Evolutionary conservation across 331 rosid genomes (phyloP).

Genomic region (Dryas integrifolia): DNA sequence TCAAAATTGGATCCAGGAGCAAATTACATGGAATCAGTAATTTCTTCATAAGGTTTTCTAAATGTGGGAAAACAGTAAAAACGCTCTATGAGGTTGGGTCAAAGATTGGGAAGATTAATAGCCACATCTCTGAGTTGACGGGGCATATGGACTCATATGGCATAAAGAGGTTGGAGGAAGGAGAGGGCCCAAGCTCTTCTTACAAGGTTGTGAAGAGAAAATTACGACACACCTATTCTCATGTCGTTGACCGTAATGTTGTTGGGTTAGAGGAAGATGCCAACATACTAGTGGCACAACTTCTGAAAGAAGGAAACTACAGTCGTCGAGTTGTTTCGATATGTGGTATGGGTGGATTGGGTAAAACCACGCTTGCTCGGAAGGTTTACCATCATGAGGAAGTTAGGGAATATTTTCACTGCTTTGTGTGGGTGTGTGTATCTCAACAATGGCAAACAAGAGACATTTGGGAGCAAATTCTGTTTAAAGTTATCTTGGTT

Average conservation of each 20-base stretch:
- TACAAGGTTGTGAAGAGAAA: not conserved
- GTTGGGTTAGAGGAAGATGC: not conserved
- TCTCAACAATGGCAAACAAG: conserved; percentile 5
- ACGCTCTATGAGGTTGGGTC: not conserved
- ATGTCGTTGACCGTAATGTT: not conserved
- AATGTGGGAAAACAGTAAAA: not conserved
- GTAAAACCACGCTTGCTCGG: not conserved
- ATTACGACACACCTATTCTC: not conserved
- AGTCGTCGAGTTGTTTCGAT: not conserved
- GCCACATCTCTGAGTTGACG: not conserved
- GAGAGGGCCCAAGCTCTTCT: not conserved
- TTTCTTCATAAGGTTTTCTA: not conserved
- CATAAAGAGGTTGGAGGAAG: not conserved
- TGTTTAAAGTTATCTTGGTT: not conserved
- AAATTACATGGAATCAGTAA: not conserved
- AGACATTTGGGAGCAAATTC: conserved; percentile 9
- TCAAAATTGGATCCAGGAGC: not conserved
- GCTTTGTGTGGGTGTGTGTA: not conserved
- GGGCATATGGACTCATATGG: not conserved
- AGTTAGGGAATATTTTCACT: not conserved
- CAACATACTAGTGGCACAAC: not conserved
- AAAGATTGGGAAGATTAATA: not conserved
- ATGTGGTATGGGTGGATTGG: conserved; percentile 6
- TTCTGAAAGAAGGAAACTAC: not conserved
- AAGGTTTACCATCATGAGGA: conserved; percentile 1